Evolutionary conservation across 805 yeast genomes (phyloP), one percentile per base, ranked within the genome.

Genomic region (Starmera amethionina): DNA sequence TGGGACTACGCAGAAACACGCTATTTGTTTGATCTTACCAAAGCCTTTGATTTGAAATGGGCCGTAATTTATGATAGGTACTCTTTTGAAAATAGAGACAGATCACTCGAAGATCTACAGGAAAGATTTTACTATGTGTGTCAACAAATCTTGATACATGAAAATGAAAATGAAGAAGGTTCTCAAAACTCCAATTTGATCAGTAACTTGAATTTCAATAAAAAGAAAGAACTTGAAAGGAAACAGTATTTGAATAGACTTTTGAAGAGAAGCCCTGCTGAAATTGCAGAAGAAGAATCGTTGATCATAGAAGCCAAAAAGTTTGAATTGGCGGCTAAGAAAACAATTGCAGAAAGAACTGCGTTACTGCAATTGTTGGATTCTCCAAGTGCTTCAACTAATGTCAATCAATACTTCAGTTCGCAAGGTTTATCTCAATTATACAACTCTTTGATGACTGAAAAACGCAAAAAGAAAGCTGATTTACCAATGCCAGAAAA

Each of bases 241-340:
- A 93, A 93, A 51, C 74, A 74, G 39, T 90, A 90, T 55, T 62
- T 93, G 36, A 80, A 79, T 50, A 75, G 85, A 45, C 64, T 93
- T 32, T 67, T 90, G 34, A 77, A 78, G 31, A 68, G 99, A 49
- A 78, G 90, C 3, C 97, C 98, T 1, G 95, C 97, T 0, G 98
- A 93, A 57, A 85, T 93, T 35, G 97, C 97, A 0, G 98, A 93
- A 63, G 99, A 93, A 56, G 97, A 93, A 58, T 87, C 95, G 0
- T 67, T 93, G 38, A 85, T 93, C 10, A 79, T 90, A 28, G 98
- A 93, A 57, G 94, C 97, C 3, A 75, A 95, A 37, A 79, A 90
- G 47, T 85, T 93, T 46, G 97, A 93, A 55, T 74, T 87, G 42
- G 85, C 95, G 2, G 95, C 97, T 0, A 89, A 87, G 64, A 83